Conservation (phyloP, 108 stramenopile genomes). For the Cyclotella kingstonii region DNA sequence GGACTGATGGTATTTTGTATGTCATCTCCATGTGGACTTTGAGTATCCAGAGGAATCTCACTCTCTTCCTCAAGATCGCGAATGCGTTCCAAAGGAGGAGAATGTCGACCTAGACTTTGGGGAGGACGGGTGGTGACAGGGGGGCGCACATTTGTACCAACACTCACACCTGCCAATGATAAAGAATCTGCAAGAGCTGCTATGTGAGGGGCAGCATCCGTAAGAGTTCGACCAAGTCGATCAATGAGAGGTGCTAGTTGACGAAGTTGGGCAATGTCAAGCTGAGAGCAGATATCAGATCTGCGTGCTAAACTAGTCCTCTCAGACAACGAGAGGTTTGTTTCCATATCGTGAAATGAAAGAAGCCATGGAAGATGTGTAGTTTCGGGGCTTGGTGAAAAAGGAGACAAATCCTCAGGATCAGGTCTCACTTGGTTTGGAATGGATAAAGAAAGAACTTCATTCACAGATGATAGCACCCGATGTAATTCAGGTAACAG, state of each 20-base stretch:
- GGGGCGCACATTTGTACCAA: no score
- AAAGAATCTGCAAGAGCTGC: slow-evolving; percentile 71
- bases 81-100: no score
- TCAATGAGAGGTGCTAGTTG: slow-evolving; percentile 81
- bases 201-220: slow-evolving; percentile 82
- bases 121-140: slow-evolving; percentile 28
- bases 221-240: slow-evolving; percentile 79
- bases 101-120: no score
- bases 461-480: slow-evolving; percentile 51
- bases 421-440: background rate
- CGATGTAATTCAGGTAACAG: slow-evolving; percentile 67
- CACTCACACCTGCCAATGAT: no score
- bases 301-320: background rate
- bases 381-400: slow-evolving; percentile 11
- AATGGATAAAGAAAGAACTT: slow-evolving; percentile 30
- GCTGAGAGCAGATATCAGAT: background rate
- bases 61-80: slow-evolving; percentile 11
- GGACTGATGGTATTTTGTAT: background rate
- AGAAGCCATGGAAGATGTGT: slow-evolving; percentile 37
- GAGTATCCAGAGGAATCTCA: background rate
- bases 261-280: slow-evolving; percentile 31
- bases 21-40: background rate
- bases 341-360: slow-evolving; percentile 7
- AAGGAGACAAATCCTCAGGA: background rate
- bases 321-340: background rate